Evolutionary conservation across 305 asterid genomes (phyloP).

Genomic region (Stenogyne calaminthoides): DNA sequence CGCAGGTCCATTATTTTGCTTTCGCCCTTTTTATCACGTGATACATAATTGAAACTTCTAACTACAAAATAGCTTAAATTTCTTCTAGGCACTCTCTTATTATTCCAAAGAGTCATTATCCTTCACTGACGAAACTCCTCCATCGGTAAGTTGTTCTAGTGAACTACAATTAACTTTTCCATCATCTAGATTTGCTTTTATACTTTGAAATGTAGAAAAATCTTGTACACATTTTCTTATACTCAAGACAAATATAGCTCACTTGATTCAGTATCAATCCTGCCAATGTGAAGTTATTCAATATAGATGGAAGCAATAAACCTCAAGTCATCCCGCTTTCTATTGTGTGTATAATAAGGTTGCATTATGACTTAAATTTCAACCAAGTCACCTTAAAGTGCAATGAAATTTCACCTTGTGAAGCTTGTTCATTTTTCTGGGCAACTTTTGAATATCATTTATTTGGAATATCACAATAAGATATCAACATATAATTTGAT

Average conservation of each 20-base stretch:
- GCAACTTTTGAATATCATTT: neutral
- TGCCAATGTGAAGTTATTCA: neutral
- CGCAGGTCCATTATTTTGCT: neutral
- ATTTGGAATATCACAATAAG: neutral
- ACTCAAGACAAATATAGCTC: neutral
- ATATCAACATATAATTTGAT: neutral
- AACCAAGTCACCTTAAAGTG: too few species aligned
- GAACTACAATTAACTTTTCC: neutral
- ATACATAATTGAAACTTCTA: conserved; percentile 9
- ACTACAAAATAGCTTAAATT: conserved; percentile 15
- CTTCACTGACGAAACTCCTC: conserved; percentile 83
- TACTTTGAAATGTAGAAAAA: neutral
- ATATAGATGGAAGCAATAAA: neutral
- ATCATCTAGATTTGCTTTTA: neutral
- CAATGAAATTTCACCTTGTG: neutral
- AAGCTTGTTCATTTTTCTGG: neutral
- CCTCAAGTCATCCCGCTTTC: neutral
- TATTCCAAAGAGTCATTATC: conserved; percentile 85
- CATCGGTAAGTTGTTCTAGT: conserved; percentile 59
- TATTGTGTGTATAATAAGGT: neutral
- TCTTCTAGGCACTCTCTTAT: conserved; percentile 80
- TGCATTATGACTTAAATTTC: neutral
- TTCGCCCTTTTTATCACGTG: neutral
- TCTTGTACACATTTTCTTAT: neutral
- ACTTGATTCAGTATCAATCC: neutral